Base-by-base conservation (phyloP, 495 filamentous ascomycete species). In the Extremus antarcticus region DNA sequence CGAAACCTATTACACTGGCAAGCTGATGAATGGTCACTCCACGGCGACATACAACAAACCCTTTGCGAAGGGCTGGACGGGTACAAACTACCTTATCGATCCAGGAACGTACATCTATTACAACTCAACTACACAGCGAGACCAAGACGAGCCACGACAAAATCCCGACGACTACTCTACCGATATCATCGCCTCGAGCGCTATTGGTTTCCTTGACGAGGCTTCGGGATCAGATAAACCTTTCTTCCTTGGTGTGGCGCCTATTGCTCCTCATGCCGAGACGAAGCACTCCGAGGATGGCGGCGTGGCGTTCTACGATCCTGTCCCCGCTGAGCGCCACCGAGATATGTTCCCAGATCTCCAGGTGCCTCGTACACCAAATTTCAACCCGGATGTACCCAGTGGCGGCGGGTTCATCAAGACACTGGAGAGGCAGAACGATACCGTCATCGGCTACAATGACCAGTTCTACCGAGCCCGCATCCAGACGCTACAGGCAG, bases 51-150 rank as follows among this genome's bases (percentile, higher is more conserved):
- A 51, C 29, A 39, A 32, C 15, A 3, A 32, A 7, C 49, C 49
- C 13, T 39, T 9, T 39, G 4, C 29, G 11, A 51, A 51, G 23
- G 49, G 49, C 49, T 51, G 49, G 49, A 51, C 10, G n/a, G 49
- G 49, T 3, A 22, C 49, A 15, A 81, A 86, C 60, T 86, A 86
- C 47, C 71, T 87, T 1, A 71, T 87, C 1, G 84, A 87, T 56
- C 83, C 84, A 0, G 80, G 72, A 62, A 87, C 84, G 0, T 88
- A 88, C 65, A 73, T 72, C n/a, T 87, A 88, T 63, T 73, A 80
- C 48, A 85, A 86, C 63, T 69, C 76, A 13, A 79, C 72, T 11
- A 85, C 75, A 58, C 81, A 85, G 58, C 74, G 81, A 9, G 81
- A 87, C 59, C 67, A 68, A 3, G 79, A 84, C 17, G 57, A 53